Conservation (phyloP, 1,284 basidiomycete species). For the Tylopilus sp. region DNA sequence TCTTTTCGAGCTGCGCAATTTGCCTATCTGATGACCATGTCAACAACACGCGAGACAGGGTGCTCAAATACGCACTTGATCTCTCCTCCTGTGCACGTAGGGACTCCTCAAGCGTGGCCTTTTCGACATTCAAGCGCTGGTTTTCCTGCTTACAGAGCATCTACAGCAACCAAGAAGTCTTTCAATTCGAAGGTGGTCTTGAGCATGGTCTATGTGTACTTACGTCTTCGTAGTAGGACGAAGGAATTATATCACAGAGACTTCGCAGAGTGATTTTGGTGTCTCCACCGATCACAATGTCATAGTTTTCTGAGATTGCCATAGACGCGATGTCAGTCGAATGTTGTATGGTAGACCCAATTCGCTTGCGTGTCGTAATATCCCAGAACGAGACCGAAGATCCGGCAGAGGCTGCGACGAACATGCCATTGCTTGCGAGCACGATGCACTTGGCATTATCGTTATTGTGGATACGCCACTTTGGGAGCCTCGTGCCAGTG, state of each 20-base stretch:
- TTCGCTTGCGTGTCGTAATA: background rate
- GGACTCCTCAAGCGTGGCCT: background rate
- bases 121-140: background rate
- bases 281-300: background rate
- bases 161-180: background rate
- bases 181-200: background rate
- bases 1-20: background rate
- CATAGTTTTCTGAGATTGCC: constrained; percentile 3
- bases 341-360: background rate
- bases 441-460: background rate
- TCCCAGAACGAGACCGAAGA: constrained; percentile 8
- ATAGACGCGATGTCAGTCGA: background rate
- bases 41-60: background rate
- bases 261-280: background rate
- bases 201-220: background rate
- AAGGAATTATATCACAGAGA: background rate
- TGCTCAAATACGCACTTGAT: background rate
- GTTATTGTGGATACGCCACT: constrained; percentile 1
- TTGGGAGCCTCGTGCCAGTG: background rate
- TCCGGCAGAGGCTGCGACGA: constrained; percentile 1
- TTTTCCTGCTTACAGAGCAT: constrained; percentile 1
- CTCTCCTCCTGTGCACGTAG: background rate
- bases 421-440: constrained; percentile 1
- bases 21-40: constrained; percentile 1
- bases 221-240: constrained; percentile 1